phyloP scores from a whole-genome alignment of 129 eudicot species.

The Flaveria trinervia region DNA sequence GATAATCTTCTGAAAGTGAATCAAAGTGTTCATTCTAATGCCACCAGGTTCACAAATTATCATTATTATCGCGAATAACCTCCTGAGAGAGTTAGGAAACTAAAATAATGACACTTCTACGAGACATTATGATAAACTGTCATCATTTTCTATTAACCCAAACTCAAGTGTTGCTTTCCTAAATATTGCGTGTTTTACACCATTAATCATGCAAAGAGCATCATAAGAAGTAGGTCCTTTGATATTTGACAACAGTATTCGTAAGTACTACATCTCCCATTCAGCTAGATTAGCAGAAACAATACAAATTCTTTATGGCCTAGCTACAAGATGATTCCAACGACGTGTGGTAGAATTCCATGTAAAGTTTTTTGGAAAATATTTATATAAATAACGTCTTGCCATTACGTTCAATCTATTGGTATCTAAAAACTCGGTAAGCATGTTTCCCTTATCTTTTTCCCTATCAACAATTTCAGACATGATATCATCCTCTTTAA shows the following conservation, averaged over 20 bases:
- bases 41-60: background rate
- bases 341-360: background rate
- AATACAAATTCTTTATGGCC: conserved; percentile 25
- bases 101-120: conserved; percentile 15
- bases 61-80: background rate
- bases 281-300: too few species aligned
- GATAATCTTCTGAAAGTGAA: conserved; percentile 11
- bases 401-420: background rate
- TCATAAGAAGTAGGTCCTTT: conserved; percentile 27
- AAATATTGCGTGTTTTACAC: background rate
- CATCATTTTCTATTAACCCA: background rate
- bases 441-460: background rate
- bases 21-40: background rate
- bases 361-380: conserved; percentile 28
- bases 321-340: background rate
- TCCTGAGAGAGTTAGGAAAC: conserved; percentile 15
- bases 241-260: conserved; percentile 16
- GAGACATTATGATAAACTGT: background rate
- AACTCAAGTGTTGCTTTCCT: too few species aligned
- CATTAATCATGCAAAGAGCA: background rate
- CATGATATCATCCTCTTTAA: background rate
- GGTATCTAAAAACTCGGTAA: conserved; percentile 17
- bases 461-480: background rate
- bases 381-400: conserved; percentile 2
- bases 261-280: background rate